A percentile compares a stretch with the other conserved stretches of the same genome.
Evolutionary conservation across 257 asterid genomes (phyloP).

Genomic region (Nemophila menziesii): DNA sequence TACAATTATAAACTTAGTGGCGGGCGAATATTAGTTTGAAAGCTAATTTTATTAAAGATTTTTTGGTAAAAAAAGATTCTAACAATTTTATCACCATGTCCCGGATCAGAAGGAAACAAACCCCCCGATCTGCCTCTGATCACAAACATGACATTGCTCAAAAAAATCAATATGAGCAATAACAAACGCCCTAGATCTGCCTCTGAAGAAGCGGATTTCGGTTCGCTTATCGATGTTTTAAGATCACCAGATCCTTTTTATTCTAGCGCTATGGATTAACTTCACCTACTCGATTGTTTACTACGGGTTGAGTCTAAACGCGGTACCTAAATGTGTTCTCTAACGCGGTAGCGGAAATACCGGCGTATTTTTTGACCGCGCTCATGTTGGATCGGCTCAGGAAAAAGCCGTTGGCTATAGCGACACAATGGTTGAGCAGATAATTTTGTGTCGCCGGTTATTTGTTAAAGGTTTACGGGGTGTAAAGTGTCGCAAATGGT

Average conservation of each 20-base stretch:
- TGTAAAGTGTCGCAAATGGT: slow-evolving; percentile 29
- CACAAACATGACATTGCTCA: too few species aligned
- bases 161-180: too few species aligned
- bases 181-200: too few species aligned
- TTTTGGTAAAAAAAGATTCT: too few species aligned
- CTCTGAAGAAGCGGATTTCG: slow-evolving; percentile 25
- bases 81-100: too few species aligned
- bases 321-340: slow-evolving; percentile 60
- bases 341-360: slow-evolving; percentile 71
- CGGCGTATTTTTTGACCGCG: slow-evolving; percentile 62
- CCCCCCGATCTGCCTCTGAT: too few species aligned
- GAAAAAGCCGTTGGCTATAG: slow-evolving; percentile 60
- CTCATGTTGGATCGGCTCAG: slow-evolving; percentile 45
- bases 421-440: slow-evolving; percentile 73
- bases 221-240: slow-evolving; percentile 64
- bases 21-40: too few species aligned
- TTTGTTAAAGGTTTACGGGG: slow-evolving; percentile 24
- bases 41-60: too few species aligned
- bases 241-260: slow-evolving; percentile 33
- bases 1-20: too few species aligned
- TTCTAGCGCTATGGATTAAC: slow-evolving; percentile 56
- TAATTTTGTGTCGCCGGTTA: slow-evolving; percentile 45
- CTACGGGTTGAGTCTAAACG: slow-evolving; percentile 72
- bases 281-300: slow-evolving; percentile 69
- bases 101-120: too few species aligned